Evolutionary conservation across 495 filamentous ascomycete genomes (phyloP).

Genomic region (Daldinia decipiens): DNA sequence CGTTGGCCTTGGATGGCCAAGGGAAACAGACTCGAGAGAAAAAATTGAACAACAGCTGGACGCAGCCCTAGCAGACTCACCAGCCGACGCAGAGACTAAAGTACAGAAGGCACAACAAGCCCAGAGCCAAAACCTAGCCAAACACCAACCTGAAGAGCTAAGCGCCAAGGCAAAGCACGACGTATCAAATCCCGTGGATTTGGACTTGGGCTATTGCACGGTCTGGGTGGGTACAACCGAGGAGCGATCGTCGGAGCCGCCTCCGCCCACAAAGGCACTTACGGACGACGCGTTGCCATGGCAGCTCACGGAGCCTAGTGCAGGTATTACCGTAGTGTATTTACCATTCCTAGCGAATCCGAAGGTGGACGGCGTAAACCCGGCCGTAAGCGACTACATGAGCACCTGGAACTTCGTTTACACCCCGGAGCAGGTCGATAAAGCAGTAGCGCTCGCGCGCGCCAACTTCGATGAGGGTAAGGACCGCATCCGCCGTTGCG

Average conservation of each 20-base stretch:
- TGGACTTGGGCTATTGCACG: conserved; percentile 86
- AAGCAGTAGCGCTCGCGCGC: conserved; percentile 79
- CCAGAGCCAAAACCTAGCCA: conserved; percentile 47
- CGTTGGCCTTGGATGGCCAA: conserved; percentile 89
- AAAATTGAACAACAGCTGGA: conserved; percentile 72
- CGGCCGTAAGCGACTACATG: conserved; percentile 81
- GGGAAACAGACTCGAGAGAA: conserved; percentile 60
- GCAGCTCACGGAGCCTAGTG: conserved; percentile 77
- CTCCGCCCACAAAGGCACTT: conserved; percentile 74
- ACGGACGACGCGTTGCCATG: conserved; percentile 69
- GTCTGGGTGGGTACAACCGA: conserved; percentile 90
- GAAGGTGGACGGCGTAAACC: conserved; percentile 80
- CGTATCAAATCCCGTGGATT: conserved; percentile 55
- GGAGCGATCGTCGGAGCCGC: conserved; percentile 66
- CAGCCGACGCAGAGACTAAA: conserved; percentile 69
- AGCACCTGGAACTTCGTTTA: conserved; percentile 98
- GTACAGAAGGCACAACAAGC: conserved; percentile 69
- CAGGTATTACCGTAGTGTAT: conserved; percentile 90
- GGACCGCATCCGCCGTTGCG: conserved; percentile 76
- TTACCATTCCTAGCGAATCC: conserved; percentile 88
- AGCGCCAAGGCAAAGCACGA: conserved; percentile 41
- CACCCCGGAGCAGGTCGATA: conserved; percentile 84
- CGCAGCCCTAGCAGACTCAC: conserved; percentile 69
- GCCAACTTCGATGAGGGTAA: conserved; percentile 87
- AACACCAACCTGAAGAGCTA: conserved; percentile 39